Evolutionary conservation across 306 rosid genomes (phyloP), one percentile per base, ranked within the genome.

Genomic region (barrel medic (Medicago truncatula)): DNA sequence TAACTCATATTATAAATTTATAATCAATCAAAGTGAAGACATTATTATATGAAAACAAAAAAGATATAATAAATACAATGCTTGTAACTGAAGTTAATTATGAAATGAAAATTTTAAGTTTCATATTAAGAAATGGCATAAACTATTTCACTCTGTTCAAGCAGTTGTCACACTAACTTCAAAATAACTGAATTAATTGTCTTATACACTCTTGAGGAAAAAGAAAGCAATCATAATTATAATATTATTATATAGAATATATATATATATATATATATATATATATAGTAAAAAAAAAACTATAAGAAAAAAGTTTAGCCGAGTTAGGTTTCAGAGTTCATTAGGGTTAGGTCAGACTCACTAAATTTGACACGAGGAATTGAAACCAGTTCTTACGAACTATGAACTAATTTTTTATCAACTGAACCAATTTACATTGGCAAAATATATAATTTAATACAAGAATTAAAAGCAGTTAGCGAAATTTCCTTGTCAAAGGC

Each of bases 1-100:
- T 57, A 62, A 21, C 73, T 72, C 23, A 76, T 62, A 15, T 76
- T 76, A 50, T 20, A 65, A 25, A 2, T 3, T 28, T 61, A 61
- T 61, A 31, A 31, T 61, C 71, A 70, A 65, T 85, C 61, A 31
- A 49, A 52, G 21, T 59, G 20, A 75, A 70, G 14, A 83, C 73
- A 75, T 38, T 67, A 82, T 52, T 52, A 69, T 69, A 36, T 71
- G 7, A 1, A 52, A 16, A 28, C 28, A 53, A 17, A 53, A 71
- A n/a, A 34, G 34, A 40, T 40, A 58, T 17, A 23, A 67, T 14
- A 60, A 53, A 64, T 49, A 74, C 74, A 47, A 59, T 69, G 81
- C 78, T 76, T 79, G 80, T 28, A 73, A 73, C 46, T 49, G 38
- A 79, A 82, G 89, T 66, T 13, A n/a, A 38, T 64, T 36, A 38